Percentiles rank a stretch among this genome's conserved stretches.
These are phyloP conservation scores for Fusarium tanahbumbuense DNA, from an alignment of 2,329 filamentous ascomycete species.

Conservation along the genomic window DNA sequence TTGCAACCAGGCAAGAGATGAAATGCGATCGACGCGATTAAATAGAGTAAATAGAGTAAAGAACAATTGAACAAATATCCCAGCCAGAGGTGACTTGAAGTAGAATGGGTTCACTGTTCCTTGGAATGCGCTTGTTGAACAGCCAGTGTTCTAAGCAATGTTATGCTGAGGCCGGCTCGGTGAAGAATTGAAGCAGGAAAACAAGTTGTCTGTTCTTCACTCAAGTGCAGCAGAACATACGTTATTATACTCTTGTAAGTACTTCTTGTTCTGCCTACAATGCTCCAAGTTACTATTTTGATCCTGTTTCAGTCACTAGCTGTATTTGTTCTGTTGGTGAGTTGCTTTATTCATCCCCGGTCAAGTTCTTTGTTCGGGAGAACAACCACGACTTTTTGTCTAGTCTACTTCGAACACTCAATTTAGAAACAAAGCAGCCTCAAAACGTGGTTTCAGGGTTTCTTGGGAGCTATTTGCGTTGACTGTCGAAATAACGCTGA, in stretches of 20 bases:
- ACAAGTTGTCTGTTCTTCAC: background rate
- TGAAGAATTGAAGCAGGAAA: background rate
- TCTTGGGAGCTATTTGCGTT: too few species aligned
- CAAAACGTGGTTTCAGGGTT: background rate
- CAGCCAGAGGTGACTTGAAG: background rate
- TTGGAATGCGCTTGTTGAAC: slow-evolving; percentile 12
- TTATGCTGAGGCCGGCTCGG: slow-evolving; percentile 21
- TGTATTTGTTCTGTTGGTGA: slow-evolving; percentile 17
- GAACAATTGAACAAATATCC: background rate
- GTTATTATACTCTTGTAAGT: background rate
- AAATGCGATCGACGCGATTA: slow-evolving; percentile 2
- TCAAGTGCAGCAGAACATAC: background rate
- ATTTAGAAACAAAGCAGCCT: background rate
- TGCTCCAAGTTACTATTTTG: slow-evolving; percentile 17
- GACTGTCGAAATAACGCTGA: background rate
- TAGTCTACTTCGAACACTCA: background rate
- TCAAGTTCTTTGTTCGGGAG: slow-evolving; percentile 25
- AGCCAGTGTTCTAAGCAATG: slow-evolving; percentile 9
- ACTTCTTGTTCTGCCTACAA: background rate
- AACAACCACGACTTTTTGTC: background rate
- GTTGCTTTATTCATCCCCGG: background rate
- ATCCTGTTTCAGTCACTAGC: slow-evolving; percentile 24
- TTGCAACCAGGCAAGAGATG: slow-evolving; percentile 7
- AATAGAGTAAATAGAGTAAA: slow-evolving; percentile 7
- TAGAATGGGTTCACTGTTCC: background rate